phyloP scores from a whole-genome alignment of 331 rosid species.

The Arachis monticola region DNA sequence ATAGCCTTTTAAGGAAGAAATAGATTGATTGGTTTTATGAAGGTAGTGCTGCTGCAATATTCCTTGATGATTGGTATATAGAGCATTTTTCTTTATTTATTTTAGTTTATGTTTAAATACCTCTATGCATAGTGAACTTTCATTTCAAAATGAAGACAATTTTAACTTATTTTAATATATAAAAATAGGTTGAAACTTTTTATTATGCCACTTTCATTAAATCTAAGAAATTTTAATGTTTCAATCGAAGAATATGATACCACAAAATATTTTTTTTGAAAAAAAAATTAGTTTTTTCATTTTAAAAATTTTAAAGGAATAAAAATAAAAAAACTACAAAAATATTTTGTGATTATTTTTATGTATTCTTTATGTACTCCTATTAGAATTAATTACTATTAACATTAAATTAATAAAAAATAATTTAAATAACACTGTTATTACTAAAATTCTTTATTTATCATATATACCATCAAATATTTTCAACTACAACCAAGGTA shows the following conservation, averaged over 20 bases:
- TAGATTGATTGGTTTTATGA: slow-evolving; percentile 97
- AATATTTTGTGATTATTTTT: no score
- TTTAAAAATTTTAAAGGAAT: no score
- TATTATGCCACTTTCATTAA: slow-evolving; percentile 28
- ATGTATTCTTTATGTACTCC: no score
- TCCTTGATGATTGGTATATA: slow-evolving; percentile 74
- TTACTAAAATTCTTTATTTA: no score
- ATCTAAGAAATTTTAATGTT: not conserved
- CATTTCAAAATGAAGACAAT: slow-evolving; percentile 12
- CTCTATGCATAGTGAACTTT: slow-evolving; percentile 13
- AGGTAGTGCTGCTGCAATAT: slow-evolving; percentile 96
- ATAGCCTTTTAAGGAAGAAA: slow-evolving; percentile 82
- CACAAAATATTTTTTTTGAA: not conserved
- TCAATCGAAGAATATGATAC: not conserved
- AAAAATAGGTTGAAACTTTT: slow-evolving; percentile 10
- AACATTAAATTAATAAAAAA: no score
- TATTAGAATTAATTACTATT: no score
- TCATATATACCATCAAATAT: no score
- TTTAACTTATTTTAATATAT: not conserved
- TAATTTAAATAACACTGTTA: no score
- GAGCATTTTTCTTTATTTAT: slow-evolving; percentile 4
- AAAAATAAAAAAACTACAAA: no score
- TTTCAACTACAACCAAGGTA: no score
- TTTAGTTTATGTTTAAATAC: slow-evolving; percentile 29
- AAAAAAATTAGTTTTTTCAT: no score